Evolutionary conservation across 768 basidiomycete genomes (phyloP), one percentile per base, ranked within the genome.

Genomic region (Chiua virens): DNA sequence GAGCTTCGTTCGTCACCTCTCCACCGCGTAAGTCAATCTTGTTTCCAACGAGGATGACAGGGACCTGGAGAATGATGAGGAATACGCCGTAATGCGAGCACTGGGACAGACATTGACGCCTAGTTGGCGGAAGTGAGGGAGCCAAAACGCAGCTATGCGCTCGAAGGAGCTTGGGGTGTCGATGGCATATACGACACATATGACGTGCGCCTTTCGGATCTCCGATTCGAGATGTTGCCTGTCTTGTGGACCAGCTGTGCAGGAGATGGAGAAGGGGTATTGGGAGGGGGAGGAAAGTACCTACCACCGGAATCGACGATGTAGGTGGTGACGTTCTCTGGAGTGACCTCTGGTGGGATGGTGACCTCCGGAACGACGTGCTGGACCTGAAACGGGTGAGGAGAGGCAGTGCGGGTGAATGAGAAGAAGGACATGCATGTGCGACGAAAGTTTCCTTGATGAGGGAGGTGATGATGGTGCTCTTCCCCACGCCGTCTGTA

Each of bases 161-260:
- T 96, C 92, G 71, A 99, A 99, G 14, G 93, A 94, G 62, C 89
- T 87, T 28, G 96, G 89, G 67, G 95, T 92, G 75, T 98, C 94
- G 63, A 98, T 93, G 28, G 92, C 86, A 69, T 98, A 98, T 40
- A 99, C 96, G 52, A 99, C 87, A 66, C 92, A 96, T 56, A 98
- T 98, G 64, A 97, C 96, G 75, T 99, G 95, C 11, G 96, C 95
- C 69, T 97, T 94, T 45, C 93, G 85, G 52, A 98, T 90, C 78
- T 98, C 95, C 20, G 89, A 86, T 66, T 98, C 92, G 44, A 99
- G 84, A 70, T 96, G 92, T 14, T 79, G 75, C 44, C 87, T 83
- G 67, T 98, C 95, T 54, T 89, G 83, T 17, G 88, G 86, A 28
- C 89, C 84, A 51, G 92, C 95, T 98, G 59, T 20, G 30, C 53